Base-by-base conservation (phyloP, 805 yeast species). In the Teunomyces tritomae region DNA sequence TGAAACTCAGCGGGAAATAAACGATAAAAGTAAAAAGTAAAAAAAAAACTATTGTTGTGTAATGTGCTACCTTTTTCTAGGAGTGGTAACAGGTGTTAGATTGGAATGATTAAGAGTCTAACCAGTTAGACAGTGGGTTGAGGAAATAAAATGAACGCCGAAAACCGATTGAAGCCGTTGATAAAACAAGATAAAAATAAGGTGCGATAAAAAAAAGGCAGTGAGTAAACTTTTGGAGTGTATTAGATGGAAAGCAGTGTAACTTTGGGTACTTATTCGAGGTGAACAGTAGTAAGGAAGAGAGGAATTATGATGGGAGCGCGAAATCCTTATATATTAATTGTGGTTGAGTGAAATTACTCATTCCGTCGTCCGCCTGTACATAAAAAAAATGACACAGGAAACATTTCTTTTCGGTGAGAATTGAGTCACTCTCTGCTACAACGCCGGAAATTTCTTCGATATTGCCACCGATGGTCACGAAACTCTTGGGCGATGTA, bases 91-190 rank as follows among this genome's bases (percentile, higher is more conserved):
- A 17, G 28, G 20, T 16, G 9, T 10, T 35, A 17, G 39, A 20
- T 17, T 35, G 8, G 20, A 11, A 9, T 16, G 28, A 11, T 3
- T 9, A 4, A 20, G 39, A n/a, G 28, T 37, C 40, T 37, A 37
- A 37, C 40, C 40, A 37, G 40, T 37, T 37, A 37, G 40, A 37
- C 40, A 37, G 17, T 9, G 13, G 20, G 10, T 20, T 20, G 24
- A 20, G 40, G 39, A 37, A 37, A 26, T 37, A 37, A 37, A 37
- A n/a, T 17, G 14, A 37, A 37, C 40, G 40, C 40, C 40, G 40
- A 24, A 29, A 24, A 37, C 40, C 40, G 28, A 37, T 20, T 37
- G 17, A 26, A 37, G 40, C 40, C 40, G 29, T 8, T 37, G 27
- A 26, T 26, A 37, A 37, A 37, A 37, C 29, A 24, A 26, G 28